Base-by-base conservation (phyloP, 2,329 filamentous ascomycete genomes). In the Lomentospora prolificans region DNA sequence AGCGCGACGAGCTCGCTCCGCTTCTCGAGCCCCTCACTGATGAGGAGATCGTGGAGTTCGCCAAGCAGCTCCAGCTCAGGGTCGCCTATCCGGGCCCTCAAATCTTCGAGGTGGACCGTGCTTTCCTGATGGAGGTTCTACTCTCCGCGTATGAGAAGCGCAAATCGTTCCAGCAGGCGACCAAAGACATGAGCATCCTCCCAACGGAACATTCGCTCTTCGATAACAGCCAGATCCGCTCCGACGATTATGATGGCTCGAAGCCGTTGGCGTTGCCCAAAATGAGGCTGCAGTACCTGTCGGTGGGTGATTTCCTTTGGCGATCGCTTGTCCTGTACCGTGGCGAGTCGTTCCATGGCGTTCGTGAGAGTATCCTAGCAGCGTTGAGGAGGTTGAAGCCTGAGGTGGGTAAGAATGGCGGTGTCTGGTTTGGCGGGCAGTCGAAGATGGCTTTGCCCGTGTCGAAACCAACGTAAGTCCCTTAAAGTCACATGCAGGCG, bases 281-380 rank as follows among this genome's bases (percentile, higher is more conserved):
- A 67, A 72, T 97, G 50, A 99, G 96, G 63, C 75, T 99, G 27
- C 94, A 99, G 66, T 99, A 99, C 69, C 77, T 99, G 12, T 95
- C 91, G 2, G 83, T 96, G 53, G 90, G 90, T 2, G 94, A 99
- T 69, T 99, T 99, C 63, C 73, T 99, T n/a, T 99, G 91, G 90
- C 82, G 95, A 59, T 90, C 92, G 0, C 86, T 97, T 64, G 79
- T 95, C 12, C 75, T 99, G 7, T 94, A 96, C 67, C 84, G 92
- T 41, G 88, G 86, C 57, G 94, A 99, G 69, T 82, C 92, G 0
- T 96, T 97, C 67, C 97, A 95, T 67, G 89, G 90, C 58, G 92
- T 99, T 58, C 84, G 90, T 50, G 92, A 90, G 64, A 90, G 99
- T 66, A 84, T 99, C 57, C 90, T 96, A 66, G 82, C 89, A 51